phyloP scores from a whole-genome alignment of 345 rosid genomes.

The Syzygium grande region DNA sequence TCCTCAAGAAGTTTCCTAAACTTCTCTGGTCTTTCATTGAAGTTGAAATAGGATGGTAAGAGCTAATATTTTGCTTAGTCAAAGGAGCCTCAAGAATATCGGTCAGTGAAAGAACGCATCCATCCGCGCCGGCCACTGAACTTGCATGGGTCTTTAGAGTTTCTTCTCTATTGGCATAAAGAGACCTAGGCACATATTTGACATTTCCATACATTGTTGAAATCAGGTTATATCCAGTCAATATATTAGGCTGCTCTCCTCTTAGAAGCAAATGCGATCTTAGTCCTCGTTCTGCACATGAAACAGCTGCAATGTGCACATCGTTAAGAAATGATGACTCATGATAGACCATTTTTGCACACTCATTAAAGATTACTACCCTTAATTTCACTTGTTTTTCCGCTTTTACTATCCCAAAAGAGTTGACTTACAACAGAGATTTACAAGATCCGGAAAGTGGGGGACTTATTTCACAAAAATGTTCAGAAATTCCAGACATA shows the following conservation, averaged over 20 bases:
- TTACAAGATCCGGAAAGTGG: background rate
- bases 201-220: constrained; percentile 68
- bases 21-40: constrained; percentile 1
- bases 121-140: constrained; percentile 42
- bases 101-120: constrained; percentile 35
- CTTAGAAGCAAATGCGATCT: constrained; percentile 78
- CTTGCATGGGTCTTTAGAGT: constrained; percentile 53
- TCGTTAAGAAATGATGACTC: background rate
- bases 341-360: background rate
- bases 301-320: constrained; percentile 56
- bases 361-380: background rate
- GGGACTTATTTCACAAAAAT: background rate
- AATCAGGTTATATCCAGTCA: constrained; percentile 77
- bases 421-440: background rate
- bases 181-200: constrained; percentile 52
- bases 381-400: background rate
- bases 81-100: constrained; percentile 39
- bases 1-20: constrained; percentile 15
- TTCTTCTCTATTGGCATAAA: constrained; percentile 50
- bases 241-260: constrained; percentile 77
- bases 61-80: background rate
- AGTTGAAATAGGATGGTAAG: constrained; percentile 12
- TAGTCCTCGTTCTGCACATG: constrained; percentile 80
- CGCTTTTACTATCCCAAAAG: background rate
- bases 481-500: background rate